A percentile compares a stretch with the other conserved stretches of the same genome.
Conservation (phyloP, 2,329 filamentous ascomycete species). For the Torrubiella hemipterigena region DNA sequence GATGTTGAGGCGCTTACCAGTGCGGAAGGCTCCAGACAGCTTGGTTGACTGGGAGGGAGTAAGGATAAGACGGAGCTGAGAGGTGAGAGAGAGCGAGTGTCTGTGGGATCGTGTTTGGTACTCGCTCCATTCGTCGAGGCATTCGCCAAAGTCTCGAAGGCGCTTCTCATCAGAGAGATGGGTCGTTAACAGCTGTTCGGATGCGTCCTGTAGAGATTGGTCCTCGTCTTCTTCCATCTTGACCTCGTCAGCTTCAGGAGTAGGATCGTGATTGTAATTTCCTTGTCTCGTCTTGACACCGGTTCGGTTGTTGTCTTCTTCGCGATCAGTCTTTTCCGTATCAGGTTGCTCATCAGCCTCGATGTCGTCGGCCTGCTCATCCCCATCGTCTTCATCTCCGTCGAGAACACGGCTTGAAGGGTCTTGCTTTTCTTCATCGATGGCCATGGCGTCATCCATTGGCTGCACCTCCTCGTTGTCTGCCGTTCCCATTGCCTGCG, state of each 20-base stretch:
- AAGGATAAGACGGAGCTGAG: slow-evolving; percentile 90
- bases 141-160: slow-evolving; percentile 36
- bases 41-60: slow-evolving; percentile 92
- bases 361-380: slow-evolving; percentile 18
- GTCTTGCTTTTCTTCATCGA: slow-evolving; percentile 57
- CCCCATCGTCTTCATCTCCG: slow-evolving; percentile 36
- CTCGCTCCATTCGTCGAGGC: slow-evolving; percentile 69
- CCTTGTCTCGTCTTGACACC: slow-evolving; percentile 49
- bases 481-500: slow-evolving; percentile 82
- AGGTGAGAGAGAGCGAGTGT: slow-evolving; percentile 79
- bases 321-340: slow-evolving; percentile 27
- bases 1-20: slow-evolving; percentile 96
- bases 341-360: slow-evolving; percentile 20
- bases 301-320: slow-evolving; percentile 41
- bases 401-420: slow-evolving; percentile 35
- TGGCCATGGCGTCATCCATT: slow-evolving; percentile 79
- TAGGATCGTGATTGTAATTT: slow-evolving; percentile 41
- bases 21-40: slow-evolving; percentile 91
- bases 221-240: slow-evolving; percentile 38
- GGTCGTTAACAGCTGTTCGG: slow-evolving; percentile 58
- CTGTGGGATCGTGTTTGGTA: slow-evolving; percentile 78
- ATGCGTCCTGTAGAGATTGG: slow-evolving; percentile 36
- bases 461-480: slow-evolving; percentile 77
- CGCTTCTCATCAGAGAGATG: slow-evolving; percentile 44
- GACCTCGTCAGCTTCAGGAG: slow-evolving; percentile 28